A percentile compares a stretch with the other conserved stretches of the same genome.
These are phyloP conservation scores for Saccharomycopsis guyanensis DNA, from an alignment of 805 yeast genomes.

Conservation along the genomic window DNA sequence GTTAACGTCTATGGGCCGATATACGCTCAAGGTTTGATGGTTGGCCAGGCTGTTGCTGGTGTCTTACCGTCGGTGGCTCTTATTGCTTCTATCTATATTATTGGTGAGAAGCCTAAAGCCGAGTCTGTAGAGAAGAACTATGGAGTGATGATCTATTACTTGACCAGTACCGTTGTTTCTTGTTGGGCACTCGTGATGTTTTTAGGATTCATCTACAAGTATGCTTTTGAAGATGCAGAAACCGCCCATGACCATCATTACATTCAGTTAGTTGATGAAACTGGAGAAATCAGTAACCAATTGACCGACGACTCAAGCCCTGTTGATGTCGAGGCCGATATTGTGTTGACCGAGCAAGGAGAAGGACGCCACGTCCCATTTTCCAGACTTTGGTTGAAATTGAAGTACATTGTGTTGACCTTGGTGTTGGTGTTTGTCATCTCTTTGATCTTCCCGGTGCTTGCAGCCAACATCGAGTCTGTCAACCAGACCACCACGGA, in stretches of 20 bases:
- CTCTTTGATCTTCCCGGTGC: slow-evolving; percentile 81
- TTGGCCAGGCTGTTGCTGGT: slow-evolving; percentile 93
- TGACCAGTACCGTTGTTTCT: slow-evolving; percentile 44
- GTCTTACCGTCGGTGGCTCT: slow-evolving; percentile 77
- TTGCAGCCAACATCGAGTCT: slow-evolving; percentile 66
- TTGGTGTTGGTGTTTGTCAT: slow-evolving; percentile 68
- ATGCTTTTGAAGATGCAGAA: slow-evolving; percentile 22
- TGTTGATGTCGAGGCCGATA: not conserved
- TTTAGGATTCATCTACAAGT: slow-evolving; percentile 29
- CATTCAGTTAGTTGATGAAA: slow-evolving; percentile 16
- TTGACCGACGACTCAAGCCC: not conserved
- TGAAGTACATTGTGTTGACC: slow-evolving; percentile 56
- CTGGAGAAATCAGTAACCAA: slow-evolving; percentile 4
- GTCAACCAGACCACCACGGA: slow-evolving; percentile 29
- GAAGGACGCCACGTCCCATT: slow-evolving; percentile 46
- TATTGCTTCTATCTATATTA: slow-evolving; percentile 41
- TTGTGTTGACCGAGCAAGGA: not conserved
- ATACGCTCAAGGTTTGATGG: slow-evolving; percentile 84
- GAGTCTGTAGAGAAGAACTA: slow-evolving; percentile 19
- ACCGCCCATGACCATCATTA: slow-evolving; percentile 21
- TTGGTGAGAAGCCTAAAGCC: slow-evolving; percentile 12
- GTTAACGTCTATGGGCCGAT: slow-evolving; percentile 69
- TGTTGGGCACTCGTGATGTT: slow-evolving; percentile 35
- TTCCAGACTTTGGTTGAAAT: slow-evolving; percentile 47
- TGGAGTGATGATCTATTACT: slow-evolving; percentile 35